Percentiles rank a stretch among this genome's conserved stretches.
Conservation (phyloP, 805 yeast species). For the Starmerella floricola region DNA sequence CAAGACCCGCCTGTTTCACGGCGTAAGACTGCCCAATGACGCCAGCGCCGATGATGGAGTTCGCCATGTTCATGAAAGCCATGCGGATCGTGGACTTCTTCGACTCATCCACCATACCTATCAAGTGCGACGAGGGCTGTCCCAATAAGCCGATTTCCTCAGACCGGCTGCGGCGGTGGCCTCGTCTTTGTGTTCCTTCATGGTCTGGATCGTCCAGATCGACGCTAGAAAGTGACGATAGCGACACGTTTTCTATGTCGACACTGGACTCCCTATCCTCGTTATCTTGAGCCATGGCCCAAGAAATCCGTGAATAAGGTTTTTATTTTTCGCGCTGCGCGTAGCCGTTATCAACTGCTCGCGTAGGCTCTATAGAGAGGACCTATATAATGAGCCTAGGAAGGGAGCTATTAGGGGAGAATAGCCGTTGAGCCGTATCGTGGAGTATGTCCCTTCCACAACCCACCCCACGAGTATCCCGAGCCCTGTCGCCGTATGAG, state of each 20-base stretch:
- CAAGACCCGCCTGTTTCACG: constrained; percentile 61
- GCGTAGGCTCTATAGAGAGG: no score
- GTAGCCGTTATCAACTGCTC: no score
- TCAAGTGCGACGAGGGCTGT: constrained; percentile 19
- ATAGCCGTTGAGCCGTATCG: no score
- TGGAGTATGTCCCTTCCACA: no score
- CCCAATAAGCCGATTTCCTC: constrained; percentile 22
- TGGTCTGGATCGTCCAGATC: not conserved
- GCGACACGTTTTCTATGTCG: constrained; percentile 4
- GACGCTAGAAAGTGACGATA: constrained; percentile 3
- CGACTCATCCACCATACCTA: constrained; percentile 19
- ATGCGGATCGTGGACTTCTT: constrained; percentile 50
- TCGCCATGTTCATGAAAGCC: constrained; percentile 97
- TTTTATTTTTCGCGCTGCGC: no score
- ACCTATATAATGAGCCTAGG: no score
- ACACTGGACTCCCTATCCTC: no score
- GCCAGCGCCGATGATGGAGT: constrained; percentile 90
- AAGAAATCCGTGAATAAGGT: no score
- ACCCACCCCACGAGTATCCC: no score
- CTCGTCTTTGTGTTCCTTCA: not conserved
- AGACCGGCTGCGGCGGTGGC: not conserved
- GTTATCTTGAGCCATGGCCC: no score
- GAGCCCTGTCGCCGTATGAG: no score
- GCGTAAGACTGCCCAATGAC: constrained; percentile 92
- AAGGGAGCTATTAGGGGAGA: no score